phyloP scores from a whole-genome alignment of 441 rosid genomes.

The Lepidium campestre region DNA sequence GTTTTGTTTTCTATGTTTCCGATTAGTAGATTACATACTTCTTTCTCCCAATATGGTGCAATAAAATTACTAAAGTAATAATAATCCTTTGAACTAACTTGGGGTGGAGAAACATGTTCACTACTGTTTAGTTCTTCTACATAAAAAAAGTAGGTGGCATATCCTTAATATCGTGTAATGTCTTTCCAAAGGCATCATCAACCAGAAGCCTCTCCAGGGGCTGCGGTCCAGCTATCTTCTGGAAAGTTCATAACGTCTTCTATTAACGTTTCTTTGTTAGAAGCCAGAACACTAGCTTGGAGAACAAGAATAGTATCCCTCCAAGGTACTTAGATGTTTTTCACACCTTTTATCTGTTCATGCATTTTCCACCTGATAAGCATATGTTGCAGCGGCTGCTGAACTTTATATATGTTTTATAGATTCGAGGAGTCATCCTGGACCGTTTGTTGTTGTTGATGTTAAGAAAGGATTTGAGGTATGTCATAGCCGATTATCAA shows the following conservation, averaged over 20 bases:
- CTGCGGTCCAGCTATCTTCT: constrained; percentile 67
- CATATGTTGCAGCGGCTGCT: constrained; percentile 5
- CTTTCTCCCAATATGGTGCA: constrained; percentile 1
- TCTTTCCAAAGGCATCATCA: constrained; percentile 43
- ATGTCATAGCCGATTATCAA: constrained; percentile 23
- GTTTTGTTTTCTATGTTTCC: not conserved
- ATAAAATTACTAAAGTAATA: constrained; percentile 3
- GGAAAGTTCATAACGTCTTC: constrained; percentile 63
- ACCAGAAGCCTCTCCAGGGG: constrained; percentile 45
- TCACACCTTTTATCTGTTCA: constrained; percentile 11
- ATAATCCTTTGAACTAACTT: constrained; percentile 4
- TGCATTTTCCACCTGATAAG: constrained; percentile 6
- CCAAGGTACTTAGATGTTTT: constrained; percentile 51
- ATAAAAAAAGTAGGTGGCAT: constrained; percentile 16
- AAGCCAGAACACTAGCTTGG: constrained; percentile 72
- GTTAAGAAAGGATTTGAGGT: constrained; percentile 72
- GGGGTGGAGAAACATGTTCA: constrained; percentile 3
- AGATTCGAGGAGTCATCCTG: constrained; percentile 89
- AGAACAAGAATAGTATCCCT: constrained; percentile 76
- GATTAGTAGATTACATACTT: not conserved
- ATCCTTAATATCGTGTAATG: constrained; percentile 27
- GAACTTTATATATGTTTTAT: constrained; percentile 25
- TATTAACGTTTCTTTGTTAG: constrained; percentile 50
- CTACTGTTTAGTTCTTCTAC: not conserved
- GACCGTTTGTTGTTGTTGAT: constrained; percentile 84